A percentile compares a stretch with the other conserved stretches of the same genome.
Evolutionary conservation across 805 yeast genomes (phyloP).

Genomic region (Suhomyces prunicola): DNA sequence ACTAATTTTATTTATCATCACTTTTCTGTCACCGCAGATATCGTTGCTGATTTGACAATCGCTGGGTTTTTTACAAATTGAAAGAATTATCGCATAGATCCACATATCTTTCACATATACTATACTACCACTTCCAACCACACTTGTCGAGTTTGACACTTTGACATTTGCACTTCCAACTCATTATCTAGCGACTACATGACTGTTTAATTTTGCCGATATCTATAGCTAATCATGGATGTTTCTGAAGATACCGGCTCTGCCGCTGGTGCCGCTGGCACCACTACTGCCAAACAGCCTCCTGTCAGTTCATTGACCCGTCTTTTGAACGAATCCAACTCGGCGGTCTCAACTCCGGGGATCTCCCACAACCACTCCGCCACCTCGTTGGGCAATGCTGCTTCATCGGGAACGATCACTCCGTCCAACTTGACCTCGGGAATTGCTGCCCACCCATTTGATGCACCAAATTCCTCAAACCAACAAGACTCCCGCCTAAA

Average conservation of each 20-base stretch:
- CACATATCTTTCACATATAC: neutral
- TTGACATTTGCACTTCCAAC: neutral
- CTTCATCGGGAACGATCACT: slow-evolving; percentile 11
- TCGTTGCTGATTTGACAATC: neutral
- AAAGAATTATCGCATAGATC: neutral
- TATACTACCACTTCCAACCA: neutral
- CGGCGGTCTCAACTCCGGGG: slow-evolving; percentile 13
- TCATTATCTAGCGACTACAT: neutral
- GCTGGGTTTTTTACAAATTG: neutral
- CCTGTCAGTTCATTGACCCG: slow-evolving; percentile 38
- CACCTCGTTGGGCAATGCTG: slow-evolving; percentile 3
- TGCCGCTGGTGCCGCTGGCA: neutral
- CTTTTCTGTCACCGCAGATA: neutral
- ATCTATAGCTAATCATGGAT: slow-evolving; percentile 1
- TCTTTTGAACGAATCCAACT: slow-evolving; percentile 33
- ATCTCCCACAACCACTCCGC: slow-evolving; percentile 5
- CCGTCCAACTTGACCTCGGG: slow-evolving; percentile 8
- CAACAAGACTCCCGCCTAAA: neutral
- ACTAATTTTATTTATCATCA: neutral
- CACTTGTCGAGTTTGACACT: neutral
- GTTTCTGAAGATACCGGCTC: neutral
- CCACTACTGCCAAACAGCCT: slow-evolving; percentile 6
- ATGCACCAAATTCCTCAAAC: neutral
- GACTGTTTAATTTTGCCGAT: neutral
- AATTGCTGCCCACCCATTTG: neutral